phyloP scores from a whole-genome alignment of 164 flowering plant genomes.

The Euptelea pleiosperma region DNA sequence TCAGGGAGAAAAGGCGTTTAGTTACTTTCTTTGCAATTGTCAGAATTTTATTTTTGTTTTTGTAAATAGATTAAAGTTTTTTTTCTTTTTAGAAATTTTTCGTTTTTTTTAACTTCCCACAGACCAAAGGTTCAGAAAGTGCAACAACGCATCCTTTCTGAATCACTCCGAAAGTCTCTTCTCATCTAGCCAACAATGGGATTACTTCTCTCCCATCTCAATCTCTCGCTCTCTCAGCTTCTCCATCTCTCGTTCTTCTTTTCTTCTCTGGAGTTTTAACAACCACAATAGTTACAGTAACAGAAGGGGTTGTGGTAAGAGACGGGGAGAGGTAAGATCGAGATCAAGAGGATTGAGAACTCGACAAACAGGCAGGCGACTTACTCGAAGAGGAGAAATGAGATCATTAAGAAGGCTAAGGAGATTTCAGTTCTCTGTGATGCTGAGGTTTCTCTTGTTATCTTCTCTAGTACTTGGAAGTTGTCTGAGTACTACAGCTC shows the following conservation, averaged over 20 bases:
- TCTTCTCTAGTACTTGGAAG: slow-evolving; percentile 62
- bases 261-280: not conserved
- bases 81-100: too few relatives aligned
- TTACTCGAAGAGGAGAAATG: slow-evolving; percentile 72
- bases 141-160: slow-evolving; percentile 12
- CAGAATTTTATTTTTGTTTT: too few relatives aligned
- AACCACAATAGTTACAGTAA: not conserved
- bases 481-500: slow-evolving; percentile 54
- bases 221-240: not conserved
- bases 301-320: not conserved
- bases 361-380: slow-evolving; percentile 75
- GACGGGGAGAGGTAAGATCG: slow-evolving; percentile 83
- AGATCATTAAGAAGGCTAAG: slow-evolving; percentile 73
- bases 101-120: too few relatives aligned
- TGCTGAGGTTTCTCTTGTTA: slow-evolving; percentile 69
- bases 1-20: too few relatives aligned
- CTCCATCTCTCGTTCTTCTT: slow-evolving; percentile 1
- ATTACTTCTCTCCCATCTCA: slow-evolving; percentile 4
- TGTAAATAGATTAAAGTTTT: too few relatives aligned
- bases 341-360: slow-evolving; percentile 89
- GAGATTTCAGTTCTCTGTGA: slow-evolving; percentile 78
- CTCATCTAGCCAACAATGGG: slow-evolving; percentile 30
- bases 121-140: slow-evolving; percentile 29
- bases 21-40: too few relatives aligned
- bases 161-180: slow-evolving; percentile 29